Evolutionary conservation across 75 land plant species (phyloP), one percentile per base, ranked within the genome.

Genomic region (Isoetes taiwanensis): DNA sequence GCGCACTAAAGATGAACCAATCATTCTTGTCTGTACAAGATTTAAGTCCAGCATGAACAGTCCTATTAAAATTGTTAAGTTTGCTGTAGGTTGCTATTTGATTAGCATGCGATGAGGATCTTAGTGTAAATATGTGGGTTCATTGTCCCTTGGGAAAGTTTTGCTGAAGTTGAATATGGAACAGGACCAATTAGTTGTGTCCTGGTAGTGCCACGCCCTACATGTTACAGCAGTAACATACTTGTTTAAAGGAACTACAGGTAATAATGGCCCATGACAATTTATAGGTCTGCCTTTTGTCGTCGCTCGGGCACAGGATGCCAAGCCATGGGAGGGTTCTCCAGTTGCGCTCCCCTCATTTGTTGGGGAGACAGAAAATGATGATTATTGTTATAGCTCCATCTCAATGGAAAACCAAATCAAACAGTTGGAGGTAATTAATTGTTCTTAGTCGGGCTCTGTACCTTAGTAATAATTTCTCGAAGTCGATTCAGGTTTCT

Each of bases 371-470:
- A 21, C 54, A 30, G 43, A 57, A 14, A 74, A 72, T 19, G 52
- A n/a, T n/a, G 34, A 57, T 24, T 76, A 70, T 52, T 57, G 50
- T 21, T 58, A 70, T 30, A 85, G 81, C 59, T 38, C 50, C 33
- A 30, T 39, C 19, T 61, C 76, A 6, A 82, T 85, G 69, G 67
- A 54, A 32, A 53, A 59, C 32, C 91, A 85, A 53, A 74, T 80
- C 27, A 73, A 64, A 52, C 83, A 88, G 55, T 66, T 84, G 10
- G 80, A 88, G 95, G 95, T 86, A 21, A 56, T 6, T 25, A 19
- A 19, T 54, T 54, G 30, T 16, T 14, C 14, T 2, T 29, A 5
- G 4, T n/a, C n/a, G n/a, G n/a, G n/a, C n/a, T 31, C 27, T 52
- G 11, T 2, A 11, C 12, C 43, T 35, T 3, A 41, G 61, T 52